Percentiles rank a stretch among this genome's conserved stretches.
Evolutionary conservation across 2,329 filamentous ascomycete species (phyloP).

Genomic region (Aspergillus piperis): DNA sequence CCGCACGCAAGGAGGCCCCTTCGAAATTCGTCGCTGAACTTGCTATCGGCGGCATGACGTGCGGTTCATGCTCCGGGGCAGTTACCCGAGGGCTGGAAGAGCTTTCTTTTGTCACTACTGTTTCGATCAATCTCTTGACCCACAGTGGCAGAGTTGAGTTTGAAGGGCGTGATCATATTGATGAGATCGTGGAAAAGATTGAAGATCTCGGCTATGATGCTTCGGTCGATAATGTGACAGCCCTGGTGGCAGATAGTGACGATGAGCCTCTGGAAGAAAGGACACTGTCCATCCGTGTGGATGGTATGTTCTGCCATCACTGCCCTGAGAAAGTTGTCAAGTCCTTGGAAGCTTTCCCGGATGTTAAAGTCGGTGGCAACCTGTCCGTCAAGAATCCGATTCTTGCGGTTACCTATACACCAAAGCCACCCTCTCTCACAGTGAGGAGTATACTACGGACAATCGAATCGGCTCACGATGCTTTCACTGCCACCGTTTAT

Average conservation of each 20-base stretch:
- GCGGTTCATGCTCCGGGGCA: constrained; percentile 55
- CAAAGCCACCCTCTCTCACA: constrained; percentile 68
- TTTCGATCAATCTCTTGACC: constrained; percentile 54
- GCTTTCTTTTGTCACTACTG: constrained; percentile 48
- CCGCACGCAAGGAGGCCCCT: constrained; percentile 10
- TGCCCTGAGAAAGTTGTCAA: constrained; percentile 57
- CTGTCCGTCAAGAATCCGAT: constrained; percentile 66
- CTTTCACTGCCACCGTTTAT: constrained; percentile 69
- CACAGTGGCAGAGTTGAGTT: constrained; percentile 55
- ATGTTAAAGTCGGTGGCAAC: constrained; percentile 40
- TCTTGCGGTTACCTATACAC: constrained; percentile 69
- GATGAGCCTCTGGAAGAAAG: constrained; percentile 42
- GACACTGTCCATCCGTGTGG: constrained; percentile 65
- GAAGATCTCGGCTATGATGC: constrained; percentile 67
- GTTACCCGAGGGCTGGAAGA: constrained; percentile 51
- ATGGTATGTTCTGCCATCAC: constrained; percentile 74
- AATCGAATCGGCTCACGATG: constrained; percentile 66
- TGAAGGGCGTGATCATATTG: constrained; percentile 47
- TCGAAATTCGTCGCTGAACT: constrained; percentile 47
- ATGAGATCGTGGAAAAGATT: constrained; percentile 51
- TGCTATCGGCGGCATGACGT: constrained; percentile 60
- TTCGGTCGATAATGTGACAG: constrained; percentile 52
- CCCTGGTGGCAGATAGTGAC: constrained; percentile 34
- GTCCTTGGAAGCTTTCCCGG: constrained; percentile 50
- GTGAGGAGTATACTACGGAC: constrained; percentile 71